Evolutionary conservation across 768 basidiomycete species (phyloP).

Genomic region (Clathrus columnatus): DNA sequence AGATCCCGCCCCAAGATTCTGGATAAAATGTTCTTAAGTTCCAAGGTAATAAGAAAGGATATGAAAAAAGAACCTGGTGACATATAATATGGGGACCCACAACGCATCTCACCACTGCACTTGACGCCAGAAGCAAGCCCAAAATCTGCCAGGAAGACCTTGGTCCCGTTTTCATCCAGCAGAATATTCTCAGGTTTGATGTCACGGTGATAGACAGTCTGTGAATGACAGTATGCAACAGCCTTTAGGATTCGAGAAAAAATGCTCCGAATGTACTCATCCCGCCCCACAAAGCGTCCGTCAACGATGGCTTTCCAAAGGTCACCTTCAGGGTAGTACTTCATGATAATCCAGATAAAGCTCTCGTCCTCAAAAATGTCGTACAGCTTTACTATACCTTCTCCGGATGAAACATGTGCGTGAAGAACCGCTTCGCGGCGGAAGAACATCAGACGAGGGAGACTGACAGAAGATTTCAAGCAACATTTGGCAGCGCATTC

Average conservation of each 20-base stretch:
- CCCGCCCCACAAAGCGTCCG: conserved; percentile 25
- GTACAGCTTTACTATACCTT: conserved; percentile 80
- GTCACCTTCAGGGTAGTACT: conserved; percentile 60
- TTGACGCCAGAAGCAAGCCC: conserved; percentile 87
- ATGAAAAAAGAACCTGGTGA: conserved; percentile 60
- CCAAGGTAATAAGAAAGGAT: conserved; percentile 15
- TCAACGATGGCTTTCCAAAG: conserved; percentile 33
- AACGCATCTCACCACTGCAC: conserved; percentile 80
- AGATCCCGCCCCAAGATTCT: conserved; percentile 84
- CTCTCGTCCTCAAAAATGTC: conserved; percentile 76
- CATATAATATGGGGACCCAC: conserved; percentile 98
- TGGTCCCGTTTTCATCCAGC: conserved; percentile 18
- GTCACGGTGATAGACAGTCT: conserved; percentile 42
- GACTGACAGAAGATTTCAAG: conserved; percentile 37
- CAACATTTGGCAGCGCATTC: conserved; percentile 12
- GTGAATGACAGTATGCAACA: conserved; percentile 36
- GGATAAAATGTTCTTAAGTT: conserved; percentile 21
- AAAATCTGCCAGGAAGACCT: conserved; percentile 13
- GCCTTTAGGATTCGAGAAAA: conserved; percentile 41
- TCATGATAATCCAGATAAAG: conserved; percentile 87
- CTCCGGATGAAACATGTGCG: conserved; percentile 63
- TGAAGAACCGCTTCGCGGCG: conserved; percentile 81
- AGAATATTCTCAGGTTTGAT: conserved; percentile 43
- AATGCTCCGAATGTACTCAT: conserved; percentile 32
- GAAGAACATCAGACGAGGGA: conserved; percentile 90